Base-by-base conservation (phyloP, 1,139 yeast genomes). In the Yamadazyma dendronema region DNA sequence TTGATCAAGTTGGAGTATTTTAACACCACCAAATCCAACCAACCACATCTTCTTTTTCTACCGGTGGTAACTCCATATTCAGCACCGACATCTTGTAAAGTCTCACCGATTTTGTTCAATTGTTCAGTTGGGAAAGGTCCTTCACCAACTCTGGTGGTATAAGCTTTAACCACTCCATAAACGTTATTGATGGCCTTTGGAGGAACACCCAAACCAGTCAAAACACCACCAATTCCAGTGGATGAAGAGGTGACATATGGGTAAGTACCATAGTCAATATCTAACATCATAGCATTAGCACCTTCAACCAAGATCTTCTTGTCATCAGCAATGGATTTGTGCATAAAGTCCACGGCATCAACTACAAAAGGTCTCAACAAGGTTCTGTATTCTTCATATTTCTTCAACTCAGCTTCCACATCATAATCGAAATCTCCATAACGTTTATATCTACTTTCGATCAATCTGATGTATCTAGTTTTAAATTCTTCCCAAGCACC, bases 51-150 rank as follows among this genome's bases (percentile, higher is more conserved):
- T 74, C 99, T 86, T 78, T 90, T 90, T 73, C 99, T 85, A 49
- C 99, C 98, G 30, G 99, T 92, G 50, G 99, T 92, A 49, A 92
- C 99, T 65, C 99, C 99, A 57, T 62, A 88, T 67, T 92, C 97
- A 41, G 92, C 96, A 54, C 99, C 99, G 47, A 90, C 86, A 35
- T 73, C 67, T 65, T 94, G 98, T 57, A 92, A 74, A 48, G 81
- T 79, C 57, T 85, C 96, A 56, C 99, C 99, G 38, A 72, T 78
- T 30, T 71, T 81, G 62, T 92, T 89, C 61, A 90, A 77, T 63
- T 90, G 97, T 67, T 92, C 99, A 41, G 97, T 84, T 46, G 99
- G 97, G 85, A 92, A 92, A 26, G 99, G 98, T 46, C 99, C 99
- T 57, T 89, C 97, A 55, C 99, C 99, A 41, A 92, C 99, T 67